Base-by-base conservation (phyloP, 306 rosid species). In the Lathyrus tuberosus region DNA sequence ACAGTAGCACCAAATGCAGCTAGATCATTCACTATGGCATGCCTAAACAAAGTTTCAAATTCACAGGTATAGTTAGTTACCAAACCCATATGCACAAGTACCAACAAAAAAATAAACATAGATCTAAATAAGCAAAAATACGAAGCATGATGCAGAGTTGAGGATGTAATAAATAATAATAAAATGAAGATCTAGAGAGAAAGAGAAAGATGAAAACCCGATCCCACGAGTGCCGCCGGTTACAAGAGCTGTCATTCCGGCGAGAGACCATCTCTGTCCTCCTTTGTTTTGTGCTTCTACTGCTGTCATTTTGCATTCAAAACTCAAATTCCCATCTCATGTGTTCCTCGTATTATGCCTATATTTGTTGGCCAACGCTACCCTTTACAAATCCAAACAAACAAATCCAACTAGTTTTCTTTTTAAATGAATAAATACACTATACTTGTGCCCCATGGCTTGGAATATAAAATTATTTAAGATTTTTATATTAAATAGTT, bases 171-270 rank as follows among this genome's bases (percentile, higher is more conserved):
- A 5, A 31, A 4, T 33, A 33, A 33, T 5, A 33, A 33, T 6
- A 33, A 33, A 5, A 33, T n/a, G 38, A 6, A 6, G 38, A 33
- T 33, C 38, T 33, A 33, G 22, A 47, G 53, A 41, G 31, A 26
- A 24, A 5, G 46, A 80, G 51, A 56, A 68, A 61, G 67, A 30
- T 24, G 26, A 62, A 15, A 53, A 92, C 96, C 98, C 97, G 3
- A 93, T 90, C 47, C 97, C 97, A 8, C 97, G 97, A 20, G 98
- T 90, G 74, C 97, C 92, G 9, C 98, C 97, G 13, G 96, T 93
- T 59, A 93, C 97, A 2, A 90, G 94, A 30, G 97, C 97, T 2
- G 82, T 86, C 86, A 22, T 72, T 75, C 96, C 98, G 10, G 76
- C 65, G 51, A 93, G 91, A 5, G 86, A 88, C 98, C 98, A 93